Evolutionary conservation across 2,329 filamentous ascomycete species (phyloP), one percentile per base, ranked within the genome.

Genomic region (Raffaelea ambrosiae): DNA sequence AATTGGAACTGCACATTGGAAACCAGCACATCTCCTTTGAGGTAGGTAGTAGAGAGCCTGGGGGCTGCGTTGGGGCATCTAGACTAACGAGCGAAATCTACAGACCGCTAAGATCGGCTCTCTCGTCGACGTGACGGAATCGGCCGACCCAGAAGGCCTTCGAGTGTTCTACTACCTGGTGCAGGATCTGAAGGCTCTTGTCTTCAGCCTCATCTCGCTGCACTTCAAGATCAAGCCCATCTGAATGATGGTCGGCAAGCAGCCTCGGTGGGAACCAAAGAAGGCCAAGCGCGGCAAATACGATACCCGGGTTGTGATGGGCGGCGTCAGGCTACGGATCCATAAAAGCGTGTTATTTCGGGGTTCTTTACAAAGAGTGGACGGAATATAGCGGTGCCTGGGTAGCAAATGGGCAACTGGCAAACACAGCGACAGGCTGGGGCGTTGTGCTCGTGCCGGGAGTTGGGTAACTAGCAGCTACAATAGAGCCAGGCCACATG

Each of bases 121-220:
- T 9, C 72, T 98, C 44, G 90, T 95, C 56, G 93, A 98, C 63
- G 93, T 98, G 51, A 94, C 89, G 44, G 93, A 97, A 63, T 96
- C 90, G 3, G 85, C 88, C 45, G 93, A 98, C 62, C 93, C 93
- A 2, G 93, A 98, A 68, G 93, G 93, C 26, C 78, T 98, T 13
- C 82, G 93, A 44, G 93, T 98, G 3, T 98, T 98, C 68, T 98
- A 98, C 73, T 98, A 98, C 63, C 82, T 98, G 8, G 91, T 97
- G 5, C 93, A 98, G 63, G 93, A 98, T 63, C 71, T 98, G 22
- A 98, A 97, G 70, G 93, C 93, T 0, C 74, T 98, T 35, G 88
- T 98, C 3, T 98, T 98, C 66, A 96, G 91, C 47, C 69, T 98
- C 55, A 98, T 97, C 59, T 88, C 88, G 3, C 76, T 98, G 54